phyloP scores from a whole-genome alignment of 257 asterid genomes.

The Solanum virginianum region DNA sequence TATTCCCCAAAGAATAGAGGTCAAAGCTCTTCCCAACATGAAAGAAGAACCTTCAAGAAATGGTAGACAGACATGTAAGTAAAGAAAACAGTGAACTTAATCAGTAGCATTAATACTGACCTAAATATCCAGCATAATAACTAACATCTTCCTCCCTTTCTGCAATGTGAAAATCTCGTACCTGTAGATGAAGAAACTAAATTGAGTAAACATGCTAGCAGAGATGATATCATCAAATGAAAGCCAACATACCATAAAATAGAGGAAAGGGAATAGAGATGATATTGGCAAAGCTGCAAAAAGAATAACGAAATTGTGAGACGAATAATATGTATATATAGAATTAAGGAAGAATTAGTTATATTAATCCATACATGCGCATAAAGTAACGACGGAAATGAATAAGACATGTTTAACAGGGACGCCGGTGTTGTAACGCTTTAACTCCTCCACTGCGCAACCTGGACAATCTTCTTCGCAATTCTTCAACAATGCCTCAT shows the following conservation, averaged over 20 bases:
- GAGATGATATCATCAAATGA: no score
- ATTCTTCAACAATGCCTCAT: not conserved
- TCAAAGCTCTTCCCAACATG: conserved; percentile 71
- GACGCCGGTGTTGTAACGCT: conserved; percentile 14
- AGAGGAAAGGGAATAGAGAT: conserved; percentile 74
- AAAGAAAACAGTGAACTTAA: not conserved
- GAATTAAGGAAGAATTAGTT: no score
- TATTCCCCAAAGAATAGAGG: conserved; percentile 59
- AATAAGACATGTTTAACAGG: conserved; percentile 33
- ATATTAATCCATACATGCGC: not conserved
- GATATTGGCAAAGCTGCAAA: conserved; percentile 60
- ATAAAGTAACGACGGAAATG: conserved; percentile 34
- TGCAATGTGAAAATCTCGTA: conserved; percentile 65
- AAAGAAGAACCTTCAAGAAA: conserved; percentile 41
- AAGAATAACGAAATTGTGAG: no score
- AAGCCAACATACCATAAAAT: conserved; percentile 16
- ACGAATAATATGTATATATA: no score
- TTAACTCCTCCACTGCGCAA: conserved; percentile 29
- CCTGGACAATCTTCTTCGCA: conserved; percentile 11
- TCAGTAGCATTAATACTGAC: conserved; percentile 15
- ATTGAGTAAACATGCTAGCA: not conserved
- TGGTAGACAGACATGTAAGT: not conserved
- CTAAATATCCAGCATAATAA: conserved; percentile 64
- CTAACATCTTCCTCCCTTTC: conserved; percentile 67
- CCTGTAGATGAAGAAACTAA: conserved; percentile 11